Evolutionary conservation across 495 filamentous ascomycete species (phyloP), one percentile per base, ranked within the genome.

Genomic region (Penicillium coprophilum): DNA sequence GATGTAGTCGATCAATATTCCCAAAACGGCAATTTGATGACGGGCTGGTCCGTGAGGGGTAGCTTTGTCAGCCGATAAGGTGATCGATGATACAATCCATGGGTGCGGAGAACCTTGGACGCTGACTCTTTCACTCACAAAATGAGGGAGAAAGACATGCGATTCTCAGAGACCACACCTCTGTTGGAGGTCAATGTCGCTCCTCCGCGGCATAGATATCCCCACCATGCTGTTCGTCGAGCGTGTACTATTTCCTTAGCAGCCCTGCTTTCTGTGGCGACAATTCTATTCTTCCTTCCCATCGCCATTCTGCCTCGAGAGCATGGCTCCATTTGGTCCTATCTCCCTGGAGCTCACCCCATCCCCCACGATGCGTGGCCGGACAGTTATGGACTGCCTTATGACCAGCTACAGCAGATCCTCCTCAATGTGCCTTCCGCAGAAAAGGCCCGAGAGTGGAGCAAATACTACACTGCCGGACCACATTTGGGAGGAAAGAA

Each of bases 401-500:
- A 85, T 64, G 75, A 85, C 40, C 80, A 91, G 55, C 82, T 97
- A 20, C 80, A 87, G 57, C 71, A 79, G 15, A 82, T 96, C 39
- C 74, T 97, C 49, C 71, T 85, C 23, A 75, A 83, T 12, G 92
- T 87, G 1, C 92, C 92, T 0, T 83, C 83, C 30, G 80, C 82
- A 43, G 76, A 80, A 27, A 86, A 85, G 63, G 85, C 83, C 7
- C 76, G 82, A 53, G 86, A 95, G 70, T 97, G 91, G 91, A 93
- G 88, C 66, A 73, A 81, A 57, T 97, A 97, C 72, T 97, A 97
- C 62, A 96, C 94, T 0, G 72, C 86, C 2, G 94, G 94, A 0
- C 82, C 89, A 1, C 94, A 98, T 77, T 76, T 98, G 30, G 90
- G 87, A 0, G 94, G 94, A 12, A 88, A 90, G 78, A 97, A 97